A percentile compares a stretch with the other conserved stretches of the same genome.
These are phyloP conservation scores for Themeda triandra DNA, from an alignment of 176 grass and related monocot species.

Conservation along the genomic window DNA sequence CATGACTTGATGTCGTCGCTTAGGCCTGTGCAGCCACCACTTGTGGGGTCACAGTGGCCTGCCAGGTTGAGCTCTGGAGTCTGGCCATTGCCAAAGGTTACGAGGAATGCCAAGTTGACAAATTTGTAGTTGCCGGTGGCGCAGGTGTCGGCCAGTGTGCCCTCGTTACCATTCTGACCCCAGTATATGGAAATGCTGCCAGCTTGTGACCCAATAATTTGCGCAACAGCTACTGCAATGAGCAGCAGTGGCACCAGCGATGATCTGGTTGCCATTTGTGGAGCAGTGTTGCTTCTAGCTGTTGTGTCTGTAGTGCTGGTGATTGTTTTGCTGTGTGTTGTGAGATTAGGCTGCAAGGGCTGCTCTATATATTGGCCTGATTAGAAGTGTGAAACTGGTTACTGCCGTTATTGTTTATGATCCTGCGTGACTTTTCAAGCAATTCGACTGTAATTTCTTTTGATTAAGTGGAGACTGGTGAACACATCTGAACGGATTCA, in stretches of 20 bases:
- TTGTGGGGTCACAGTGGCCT: too few species aligned
- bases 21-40: too few species aligned
- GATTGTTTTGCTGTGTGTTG: not conserved
- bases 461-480: too few species aligned
- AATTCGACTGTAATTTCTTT: not conserved
- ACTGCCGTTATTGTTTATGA: not conserved
- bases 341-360: not conserved
- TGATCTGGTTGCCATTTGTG: not conserved
- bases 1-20: too few species aligned
- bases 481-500: too few species aligned
- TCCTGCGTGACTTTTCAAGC: not conserved
- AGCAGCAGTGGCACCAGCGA: not conserved
- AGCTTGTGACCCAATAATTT: not conserved
- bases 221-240: not conserved
- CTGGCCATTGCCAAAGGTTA: too few species aligned
- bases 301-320: not conserved
- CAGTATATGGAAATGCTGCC: not conserved
- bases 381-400: not conserved
- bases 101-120: too few species aligned
- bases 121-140: too few species aligned
- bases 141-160: too few species aligned
- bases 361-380: not conserved
- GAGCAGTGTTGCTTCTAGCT: not conserved
- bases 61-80: too few species aligned
- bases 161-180: too few species aligned